Base-by-base conservation (phyloP, 2,329 filamentous ascomycete species). In the Exutisphaerella laricina region DNA sequence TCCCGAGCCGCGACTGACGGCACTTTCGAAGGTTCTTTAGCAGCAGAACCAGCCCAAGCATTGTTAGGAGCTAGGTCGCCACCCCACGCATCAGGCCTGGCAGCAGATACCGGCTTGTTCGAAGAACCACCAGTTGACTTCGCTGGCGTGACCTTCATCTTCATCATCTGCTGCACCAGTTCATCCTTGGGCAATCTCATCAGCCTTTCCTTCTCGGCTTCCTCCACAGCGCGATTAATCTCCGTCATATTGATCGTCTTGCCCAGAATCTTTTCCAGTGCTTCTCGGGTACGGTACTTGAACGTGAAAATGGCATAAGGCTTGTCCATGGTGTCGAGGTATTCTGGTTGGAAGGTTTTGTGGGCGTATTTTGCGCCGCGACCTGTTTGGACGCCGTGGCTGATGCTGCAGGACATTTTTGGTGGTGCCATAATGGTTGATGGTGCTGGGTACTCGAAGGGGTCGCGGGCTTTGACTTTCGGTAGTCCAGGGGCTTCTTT, bases 241-340 rank as follows among this genome's bases (percentile, higher is more conserved):
- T 56, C 57, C 25, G 47, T 58, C 9, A 36, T 48, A 16, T 53
- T 44, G 28, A 62, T 51, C 14, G 53, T 56, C 8, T 49, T 44
- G 12, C 50, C 52, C 13, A 69, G 53, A 22, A 70, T 61, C 30
- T 57, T 49, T 48, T 62, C 57, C 22, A 72, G 50, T 12, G 57
- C 52, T 25, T 49, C 51, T 39, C 46, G 55, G 39, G 59, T 64
- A 2, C 70, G 63, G 45, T 72, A 73, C 40, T 68, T 68, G 63
- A 73, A 73, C n/a, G 62, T 61, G 53, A 73, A 73, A 8, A 72
- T 65, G 0, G 69, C 70, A 45, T 70, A 73, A 17, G 67, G 66
- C 33, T 50, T 41, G 10, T 59, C 49, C 54, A 66, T 59, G 0
- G 47, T 40, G 49, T 73, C 70, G 4, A 72, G 30, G 45, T 73